phyloP scores from a whole-genome alignment of 2,329 filamentous ascomycete species.

The Aspergillus tanneri region DNA sequence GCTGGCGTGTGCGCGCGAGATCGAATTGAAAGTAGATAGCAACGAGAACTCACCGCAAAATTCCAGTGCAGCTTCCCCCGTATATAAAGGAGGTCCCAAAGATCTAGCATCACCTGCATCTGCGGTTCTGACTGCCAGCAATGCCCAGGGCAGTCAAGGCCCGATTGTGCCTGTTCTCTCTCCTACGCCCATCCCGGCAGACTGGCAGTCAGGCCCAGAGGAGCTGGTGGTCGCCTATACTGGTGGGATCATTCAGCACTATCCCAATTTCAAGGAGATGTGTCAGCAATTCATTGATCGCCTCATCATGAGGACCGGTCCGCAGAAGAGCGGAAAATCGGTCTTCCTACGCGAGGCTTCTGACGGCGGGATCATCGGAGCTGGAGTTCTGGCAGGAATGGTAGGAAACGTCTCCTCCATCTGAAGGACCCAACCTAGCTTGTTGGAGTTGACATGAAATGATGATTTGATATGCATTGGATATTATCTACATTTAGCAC shows the following conservation, averaged over 20 bases:
- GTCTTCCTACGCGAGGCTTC: conserved; percentile 54
- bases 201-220: conserved; percentile 48
- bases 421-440: not conserved
- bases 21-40: conserved; percentile 49
- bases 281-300: conserved; percentile 68
- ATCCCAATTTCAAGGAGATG: conserved; percentile 69
- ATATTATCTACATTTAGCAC: conserved; percentile 5
- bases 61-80: conserved; percentile 25
- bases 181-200: conserved; percentile 33
- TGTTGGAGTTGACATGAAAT: conserved; percentile 11
- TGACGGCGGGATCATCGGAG: conserved; percentile 57
- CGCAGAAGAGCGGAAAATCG: conserved; percentile 48
- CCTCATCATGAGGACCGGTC: conserved; percentile 48
- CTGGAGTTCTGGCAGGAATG: conserved; percentile 55
- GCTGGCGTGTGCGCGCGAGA: conserved; percentile 66
- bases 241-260: conserved; percentile 76
- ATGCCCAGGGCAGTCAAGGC: conserved; percentile 16
- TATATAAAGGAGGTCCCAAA: conserved; percentile 25
- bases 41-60: conserved; percentile 37
- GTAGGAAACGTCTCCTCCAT: conserved; percentile 26
- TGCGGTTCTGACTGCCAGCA: conserved; percentile 9
- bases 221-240: conserved; percentile 77
- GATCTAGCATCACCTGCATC: conserved; percentile 9
- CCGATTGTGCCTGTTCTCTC: conserved; percentile 41
- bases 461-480: conserved; percentile 3